Base-by-base conservation (phyloP, 2,329 filamentous ascomycete species). In the Alternaria sp. region DNA sequence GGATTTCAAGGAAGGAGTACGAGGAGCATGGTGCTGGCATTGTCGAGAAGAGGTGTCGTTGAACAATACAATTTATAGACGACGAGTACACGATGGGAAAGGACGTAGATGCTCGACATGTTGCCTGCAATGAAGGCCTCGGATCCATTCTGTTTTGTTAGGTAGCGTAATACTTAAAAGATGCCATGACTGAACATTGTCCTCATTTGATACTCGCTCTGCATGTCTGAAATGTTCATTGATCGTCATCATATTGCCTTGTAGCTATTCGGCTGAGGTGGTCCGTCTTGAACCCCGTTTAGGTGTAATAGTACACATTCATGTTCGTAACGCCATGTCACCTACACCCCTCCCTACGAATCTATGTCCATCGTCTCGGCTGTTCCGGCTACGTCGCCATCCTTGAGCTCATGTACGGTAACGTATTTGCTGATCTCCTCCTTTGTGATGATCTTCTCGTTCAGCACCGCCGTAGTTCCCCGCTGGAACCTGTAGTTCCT, bases 1-100 rank as follows among this genome's bases (percentile, higher is more conserved):
- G 95, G 95, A 96, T 99, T 71, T 94, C 91, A 25, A 92, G 89
- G 80, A 97, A 97, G 84, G 95, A 99, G 83, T 98, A 97, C 73
- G 93, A 97, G 66, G 96, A 99, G 84, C 94, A 97, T 78, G 95
- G 95, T 2, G 84, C 89, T 6, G 88, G 88, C 66, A 94, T 98
- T 71, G 92, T 98, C 45, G 94, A 98, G 85, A 97, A 97, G 87
- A 86, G 94, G 73, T 98, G 94, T 86, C 97, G 97, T 83, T 98
- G 65, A 56, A 27, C 38, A n/a, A 27, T n/a, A 46, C 12, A 32
- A 12, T 8, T 1, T 41, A 41, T 18, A 41, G 18, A 41, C 22
- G 40, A 41, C 40, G 6, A 11, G 18, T 22, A 12, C 18, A 41
- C 16, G 40, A 25, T 12, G 12, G 28, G 46, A 45, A 52, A 30